Conservation (phyloP, 495 filamentous ascomycete genomes). For the Niebla homalea region DNA sequence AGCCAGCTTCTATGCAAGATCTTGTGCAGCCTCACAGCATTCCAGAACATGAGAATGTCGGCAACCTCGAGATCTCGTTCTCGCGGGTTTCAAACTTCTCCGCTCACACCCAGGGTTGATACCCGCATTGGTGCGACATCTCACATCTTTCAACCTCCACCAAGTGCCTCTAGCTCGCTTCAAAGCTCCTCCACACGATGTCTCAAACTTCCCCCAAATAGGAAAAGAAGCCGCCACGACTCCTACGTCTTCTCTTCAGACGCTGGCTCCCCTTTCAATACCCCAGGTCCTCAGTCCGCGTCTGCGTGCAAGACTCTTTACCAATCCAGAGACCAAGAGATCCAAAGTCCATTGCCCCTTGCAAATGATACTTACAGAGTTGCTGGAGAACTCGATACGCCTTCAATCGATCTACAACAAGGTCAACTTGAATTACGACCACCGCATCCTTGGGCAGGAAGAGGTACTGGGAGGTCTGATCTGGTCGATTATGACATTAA, state of each 20-base stretch:
- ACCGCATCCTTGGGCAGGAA: background rate
- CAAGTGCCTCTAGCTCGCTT: constrained; percentile 46
- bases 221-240: constrained; percentile 30
- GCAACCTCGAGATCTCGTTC: no score
- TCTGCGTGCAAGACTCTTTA: background rate
- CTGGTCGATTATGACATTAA: background rate
- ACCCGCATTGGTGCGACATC: constrained; percentile 37
- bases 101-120: constrained; percentile 40
- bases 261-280: background rate
- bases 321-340: background rate
- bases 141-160: constrained; percentile 56
- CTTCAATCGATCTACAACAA: constrained; percentile 24
- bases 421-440: background rate
- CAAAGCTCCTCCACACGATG: constrained; percentile 30
- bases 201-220: constrained; percentile 11
- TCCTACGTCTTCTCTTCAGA: constrained; percentile 6
- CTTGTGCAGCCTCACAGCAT: no score
- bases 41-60: no score
- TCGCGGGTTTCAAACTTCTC: background rate
- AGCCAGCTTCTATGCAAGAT: no score
- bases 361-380: constrained; percentile 44
- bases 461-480: constrained; percentile 27
- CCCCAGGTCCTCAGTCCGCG: constrained; percentile 6
- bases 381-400: constrained; percentile 51
- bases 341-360: constrained; percentile 31